Base-by-base conservation (phyloP, 2,329 filamentous ascomycete species). In the Aspergillus terreus region DNA sequence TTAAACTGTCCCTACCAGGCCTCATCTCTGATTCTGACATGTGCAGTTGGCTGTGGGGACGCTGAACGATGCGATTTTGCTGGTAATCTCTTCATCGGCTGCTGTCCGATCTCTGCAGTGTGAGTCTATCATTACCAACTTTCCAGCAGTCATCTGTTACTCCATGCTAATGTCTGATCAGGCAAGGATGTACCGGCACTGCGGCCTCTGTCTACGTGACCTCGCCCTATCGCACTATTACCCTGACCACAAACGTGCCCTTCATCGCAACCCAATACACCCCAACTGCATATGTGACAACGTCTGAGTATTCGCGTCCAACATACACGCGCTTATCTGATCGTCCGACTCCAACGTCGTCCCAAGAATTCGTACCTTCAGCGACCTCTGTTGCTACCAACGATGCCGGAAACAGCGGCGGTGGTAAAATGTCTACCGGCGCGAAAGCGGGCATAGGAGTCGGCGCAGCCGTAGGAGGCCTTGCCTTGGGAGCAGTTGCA, bases 361-460 rank as follows among this genome's bases (percentile, higher is more conserved):
- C 27, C 7, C 27, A 30, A 30, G 27, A 30, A 11, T 30, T 10
- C 7, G 10, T 30, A 30, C 27, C 35, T 1, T 10, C 35, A 4
- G 14, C 35, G 12, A n/a, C 35, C 5, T 38, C 35, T 38, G 7
- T 17, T 15, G 35, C 14, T 35, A n/a, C n/a, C 11, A 15, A 17
- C 5, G 4, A 38, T 15, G 35, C 1, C 27, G 27, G 7, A 30
- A 30, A 7, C 27, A 11, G 27, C 3, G 17, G 23, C 38, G 17
- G 35, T n/a, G 42, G 36, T 4, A 19, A 33, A 17, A 43, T 55
- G 21, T 53, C 53, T 0, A 36, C 47, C 1, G 50, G 53, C 12
- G 53, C 50, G 25, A 53, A 53, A 25, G 53, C 50, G 12, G 53
- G 53, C 7, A 50, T 55, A 7, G 53, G 47, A 4, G 35, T 46